Evolutionary conservation across 371 early-diverging fungal genomes (phyloP), one percentile per base, ranked within the genome.

Genomic region (Choanephora cucurbitarum): DNA sequence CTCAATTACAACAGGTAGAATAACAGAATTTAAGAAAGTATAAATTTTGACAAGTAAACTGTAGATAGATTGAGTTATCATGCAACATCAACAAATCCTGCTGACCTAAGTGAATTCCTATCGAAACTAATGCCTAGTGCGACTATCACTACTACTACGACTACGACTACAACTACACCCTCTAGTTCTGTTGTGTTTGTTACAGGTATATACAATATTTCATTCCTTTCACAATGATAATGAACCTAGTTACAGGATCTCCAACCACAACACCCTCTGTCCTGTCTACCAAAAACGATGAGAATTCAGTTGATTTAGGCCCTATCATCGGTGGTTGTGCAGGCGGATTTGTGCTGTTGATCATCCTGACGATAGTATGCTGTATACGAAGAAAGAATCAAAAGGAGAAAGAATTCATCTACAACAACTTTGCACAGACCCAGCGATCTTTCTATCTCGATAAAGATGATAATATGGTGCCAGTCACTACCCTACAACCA

Each of bases 291-390:
- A 37, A 37, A 9, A 37, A 37, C 37, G 14, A 14, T 37, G 13
- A 13, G 10, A 56, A 44, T 32, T 28, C 49, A 17, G 21, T 14
- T 21, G 49, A 56, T 34, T 33, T 49, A 4, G 49, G 49, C 3
- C 49, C 42, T 24, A 56, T 56, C 23, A 56, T 56, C 17, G 57
- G 57, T n/a, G 57, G 57, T 11, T 56, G 49, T 23, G 44, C 49
- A 22, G 49, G 49, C 5, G 57, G 49, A 4, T 23, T 56, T 1
- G 5, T 49, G 10, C 33, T 56, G 2, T 15, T 56, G 2, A 23
- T 48, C n/a, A 18, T 39, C 10, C 5, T 32, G 8, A 42, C 49
- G 17, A n/a, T 43, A 2, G 19, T 43, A 6, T 19, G 41, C 13
- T 48, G 37, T 44, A 31, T 49, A 18, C 9, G 31, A 4, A 40